Conservation (phyloP, 2,329 filamentous ascomycete species). For the Nemania sp. region DNA sequence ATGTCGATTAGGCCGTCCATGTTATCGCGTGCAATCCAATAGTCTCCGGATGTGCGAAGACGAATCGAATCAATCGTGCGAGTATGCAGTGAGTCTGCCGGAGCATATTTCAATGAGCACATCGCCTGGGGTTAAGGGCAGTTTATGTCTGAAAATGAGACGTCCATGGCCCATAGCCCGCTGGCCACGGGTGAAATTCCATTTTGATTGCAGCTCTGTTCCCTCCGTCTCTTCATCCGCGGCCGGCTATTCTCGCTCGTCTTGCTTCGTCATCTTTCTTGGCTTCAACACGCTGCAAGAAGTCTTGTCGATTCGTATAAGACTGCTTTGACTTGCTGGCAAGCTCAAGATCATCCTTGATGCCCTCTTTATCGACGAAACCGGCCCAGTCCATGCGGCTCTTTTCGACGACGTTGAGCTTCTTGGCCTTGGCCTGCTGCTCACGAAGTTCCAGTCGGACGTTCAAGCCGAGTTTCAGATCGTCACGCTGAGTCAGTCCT, state of each 20-base stretch:
- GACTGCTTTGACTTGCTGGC: slow-evolving; percentile 68
- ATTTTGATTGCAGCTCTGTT: not conserved
- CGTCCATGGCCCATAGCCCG: not conserved
- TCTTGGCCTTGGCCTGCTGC: slow-evolving; percentile 58
- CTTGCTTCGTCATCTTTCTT: slow-evolving; percentile 65
- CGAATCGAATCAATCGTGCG: not conserved
- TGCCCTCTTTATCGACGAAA: slow-evolving; percentile 72
- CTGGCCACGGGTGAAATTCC: not conserved
- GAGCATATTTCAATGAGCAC: not conserved
- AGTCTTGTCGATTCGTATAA: slow-evolving; percentile 65
- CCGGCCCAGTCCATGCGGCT: slow-evolving; percentile 75
- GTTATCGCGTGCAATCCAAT: not conserved
- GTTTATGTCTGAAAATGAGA: not conserved
- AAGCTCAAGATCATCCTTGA: slow-evolving; percentile 69
- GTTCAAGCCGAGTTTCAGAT: slow-evolving; percentile 62
- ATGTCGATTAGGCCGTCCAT: not conserved
- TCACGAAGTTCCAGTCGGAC: slow-evolving; percentile 54
- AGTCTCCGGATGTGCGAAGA: not conserved
- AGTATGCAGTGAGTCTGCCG: not conserved
- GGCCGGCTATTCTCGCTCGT: slow-evolving; percentile 54
- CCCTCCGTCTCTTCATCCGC: slow-evolving; percentile 29
- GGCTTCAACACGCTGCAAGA: slow-evolving; percentile 67
- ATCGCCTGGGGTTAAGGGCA: no score
- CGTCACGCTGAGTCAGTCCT: slow-evolving; percentile 50
- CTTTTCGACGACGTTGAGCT: slow-evolving; percentile 73